Conservation (phyloP, 306 rosid genomes). For the Fagus sylvatica region DNA sequence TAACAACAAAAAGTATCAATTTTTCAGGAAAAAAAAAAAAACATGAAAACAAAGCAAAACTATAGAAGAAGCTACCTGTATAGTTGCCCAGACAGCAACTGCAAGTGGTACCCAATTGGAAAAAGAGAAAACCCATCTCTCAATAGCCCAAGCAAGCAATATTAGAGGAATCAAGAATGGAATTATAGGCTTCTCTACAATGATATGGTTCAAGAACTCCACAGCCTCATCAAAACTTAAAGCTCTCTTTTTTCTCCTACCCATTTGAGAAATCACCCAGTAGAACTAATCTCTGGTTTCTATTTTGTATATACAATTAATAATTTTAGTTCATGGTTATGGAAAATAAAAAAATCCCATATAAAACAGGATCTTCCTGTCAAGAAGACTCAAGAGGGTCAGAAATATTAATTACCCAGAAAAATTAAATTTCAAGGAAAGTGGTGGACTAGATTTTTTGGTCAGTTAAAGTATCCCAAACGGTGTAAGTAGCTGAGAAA, state of each 20-base stretch:
- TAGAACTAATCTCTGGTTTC: neutral
- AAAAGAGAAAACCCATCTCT: conserved; percentile 81
- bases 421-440: neutral
- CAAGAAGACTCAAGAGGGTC: conserved; percentile 9
- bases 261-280: conserved; percentile 49
- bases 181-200: conserved; percentile 57
- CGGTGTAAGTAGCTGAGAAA: neutral
- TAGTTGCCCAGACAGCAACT: conserved; percentile 77
- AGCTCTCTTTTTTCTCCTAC: conserved; percentile 34
- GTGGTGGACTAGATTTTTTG: neutral
- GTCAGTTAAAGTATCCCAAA: conserved; percentile 27
- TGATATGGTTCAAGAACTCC: conserved; percentile 50
- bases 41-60: neutral
- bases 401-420: neutral
- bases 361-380: neutral
- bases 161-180: conserved; percentile 59
- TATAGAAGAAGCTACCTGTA: conserved; percentile 55
- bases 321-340: neutral
- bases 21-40: neutral
- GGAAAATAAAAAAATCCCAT: neutral
- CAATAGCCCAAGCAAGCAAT: conserved; percentile 73
- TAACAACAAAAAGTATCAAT: neutral
- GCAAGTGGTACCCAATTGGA: conserved; percentile 84
- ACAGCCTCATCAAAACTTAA: conserved; percentile 46
- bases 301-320: neutral